Conservation (phyloP, 257 asterid genomes). For the Scutellaria galericulata region DNA sequence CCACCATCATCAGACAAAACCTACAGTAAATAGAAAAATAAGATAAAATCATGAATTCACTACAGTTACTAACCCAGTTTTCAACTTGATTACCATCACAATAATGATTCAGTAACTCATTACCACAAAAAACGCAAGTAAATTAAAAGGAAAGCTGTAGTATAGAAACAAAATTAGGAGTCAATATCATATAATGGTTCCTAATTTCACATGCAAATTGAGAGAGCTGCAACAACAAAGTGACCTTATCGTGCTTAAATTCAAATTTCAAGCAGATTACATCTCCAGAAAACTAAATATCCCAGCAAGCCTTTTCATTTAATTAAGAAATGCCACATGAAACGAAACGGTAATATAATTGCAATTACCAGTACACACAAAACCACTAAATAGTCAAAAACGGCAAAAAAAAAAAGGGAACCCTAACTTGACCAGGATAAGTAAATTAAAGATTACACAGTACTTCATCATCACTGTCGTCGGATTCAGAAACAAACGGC, state of each 20-base stretch:
- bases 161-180: background rate
- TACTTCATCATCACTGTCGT: constrained; percentile 43
- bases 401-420: background rate
- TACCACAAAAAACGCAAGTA: no score
- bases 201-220: background rate
- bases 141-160: background rate
- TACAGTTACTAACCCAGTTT: background rate
- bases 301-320: background rate
- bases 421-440: background rate
- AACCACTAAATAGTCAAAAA: background rate
- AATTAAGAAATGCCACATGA: background rate
- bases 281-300: constrained; percentile 1
- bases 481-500: constrained; percentile 37
- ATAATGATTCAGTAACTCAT: no score
- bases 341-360: background rate
- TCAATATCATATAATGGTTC: constrained; percentile 2
- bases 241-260: background rate
- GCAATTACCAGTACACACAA: background rate
- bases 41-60: constrained; percentile 9
- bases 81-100: background rate
- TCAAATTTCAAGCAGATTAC: background rate
- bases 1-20: constrained; percentile 52
- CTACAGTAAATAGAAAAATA: constrained; percentile 41
- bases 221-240: background rate
- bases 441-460: background rate